Conservation (phyloP, 2,329 filamentous ascomycete species). For the Tolypocladium guangdongense region DNA sequence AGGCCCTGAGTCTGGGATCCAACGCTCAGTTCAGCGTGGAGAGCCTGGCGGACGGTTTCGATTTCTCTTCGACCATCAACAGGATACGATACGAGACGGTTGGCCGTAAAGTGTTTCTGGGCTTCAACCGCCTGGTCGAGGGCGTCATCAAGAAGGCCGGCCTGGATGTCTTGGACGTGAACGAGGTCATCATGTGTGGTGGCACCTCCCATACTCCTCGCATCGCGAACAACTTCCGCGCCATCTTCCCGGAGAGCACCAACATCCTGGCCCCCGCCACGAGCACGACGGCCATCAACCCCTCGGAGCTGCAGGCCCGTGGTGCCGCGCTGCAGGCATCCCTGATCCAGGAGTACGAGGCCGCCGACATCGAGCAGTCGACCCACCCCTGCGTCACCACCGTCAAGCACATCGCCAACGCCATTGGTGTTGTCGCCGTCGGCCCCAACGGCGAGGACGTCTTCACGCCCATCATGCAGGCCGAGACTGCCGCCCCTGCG, state of each 20-base stretch:
- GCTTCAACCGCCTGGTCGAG: conserved; percentile 78
- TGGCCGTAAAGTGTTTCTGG: conserved; percentile 73
- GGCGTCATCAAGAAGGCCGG: conserved; percentile 83
- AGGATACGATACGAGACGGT: conserved; percentile 86
- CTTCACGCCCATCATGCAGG: conserved; percentile 71
- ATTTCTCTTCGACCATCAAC: conserved; percentile 90
- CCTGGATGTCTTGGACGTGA: conserved; percentile 83
- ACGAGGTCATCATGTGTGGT: conserved; percentile 88
- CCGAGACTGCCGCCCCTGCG: conserved; percentile 83
- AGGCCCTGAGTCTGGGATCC: conserved; percentile 76
- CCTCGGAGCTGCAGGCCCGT: conserved; percentile 77
- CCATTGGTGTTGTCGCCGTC: conserved; percentile 73
- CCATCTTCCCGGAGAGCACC: conserved; percentile 73
- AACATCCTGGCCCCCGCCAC: conserved; percentile 76
- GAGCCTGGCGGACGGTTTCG: conserved; percentile 75
- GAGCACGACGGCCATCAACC: conserved; percentile 70
- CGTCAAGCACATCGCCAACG: conserved; percentile 78
- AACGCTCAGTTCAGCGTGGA: conserved; percentile 91
- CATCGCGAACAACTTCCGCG: conserved; percentile 69
- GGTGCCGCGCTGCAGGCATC: conserved; percentile 94
- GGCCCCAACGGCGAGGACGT: conserved; percentile 48
- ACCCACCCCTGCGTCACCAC: conserved; percentile 92
- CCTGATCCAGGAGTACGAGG: conserved; percentile 88
- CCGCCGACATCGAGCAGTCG: conserved; percentile 87
- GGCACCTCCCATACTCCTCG: conserved; percentile 90